Percentiles rank a stretch among this genome's conserved stretches.
Conservation (phyloP, 2,329 filamentous ascomycete genomes). For the Tolypocladium sp. region DNA sequence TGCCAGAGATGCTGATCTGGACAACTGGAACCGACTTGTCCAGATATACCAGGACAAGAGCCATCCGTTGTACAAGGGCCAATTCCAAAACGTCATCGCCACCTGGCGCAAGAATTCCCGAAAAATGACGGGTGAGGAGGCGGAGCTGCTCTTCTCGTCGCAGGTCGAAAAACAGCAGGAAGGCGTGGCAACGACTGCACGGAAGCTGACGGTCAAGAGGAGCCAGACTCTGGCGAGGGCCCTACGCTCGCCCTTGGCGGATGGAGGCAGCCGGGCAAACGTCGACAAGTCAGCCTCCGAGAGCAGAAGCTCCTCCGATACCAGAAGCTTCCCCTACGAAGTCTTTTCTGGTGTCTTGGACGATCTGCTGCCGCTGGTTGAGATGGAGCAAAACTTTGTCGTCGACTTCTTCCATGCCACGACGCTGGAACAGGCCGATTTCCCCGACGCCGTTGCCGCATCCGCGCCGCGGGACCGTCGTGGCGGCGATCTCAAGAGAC, state of each 20-base stretch:
- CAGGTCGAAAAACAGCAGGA: constrained; percentile 80
- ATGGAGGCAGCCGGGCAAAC: constrained; percentile 41
- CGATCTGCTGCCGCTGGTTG: constrained; percentile 72
- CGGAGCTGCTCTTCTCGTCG: constrained; percentile 79
- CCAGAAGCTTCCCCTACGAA: constrained; percentile 66
- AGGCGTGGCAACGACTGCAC: constrained; percentile 63
- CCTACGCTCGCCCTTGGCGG: constrained; percentile 58
- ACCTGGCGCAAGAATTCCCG: constrained; percentile 74
- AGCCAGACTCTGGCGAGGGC: constrained; percentile 77
- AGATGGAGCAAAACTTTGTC: constrained; percentile 93
- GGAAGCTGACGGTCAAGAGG: constrained; percentile 88
- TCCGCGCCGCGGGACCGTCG: constrained; percentile 57
- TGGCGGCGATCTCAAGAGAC: constrained; percentile 62
- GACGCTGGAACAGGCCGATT: constrained; percentile 74
- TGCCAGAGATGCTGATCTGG: constrained; percentile 70
- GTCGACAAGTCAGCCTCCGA: constrained; percentile 51
- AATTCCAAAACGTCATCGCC: constrained; percentile 69
- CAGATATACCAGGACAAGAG: constrained; percentile 72
- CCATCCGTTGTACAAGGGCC: constrained; percentile 67
- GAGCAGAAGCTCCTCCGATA: constrained; percentile 54
- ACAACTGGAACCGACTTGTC: constrained; percentile 74
- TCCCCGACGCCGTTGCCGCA: constrained; percentile 66
- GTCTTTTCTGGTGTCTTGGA: constrained; percentile 73
- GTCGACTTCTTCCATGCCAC: constrained; percentile 95
- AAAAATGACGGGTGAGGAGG: constrained; percentile 68